Percentiles rank a stretch among this genome's conserved stretches.
Evolutionary conservation across 148 eudicot genomes (phyloP).

Genomic region (Vaccinium corymbosum): DNA sequence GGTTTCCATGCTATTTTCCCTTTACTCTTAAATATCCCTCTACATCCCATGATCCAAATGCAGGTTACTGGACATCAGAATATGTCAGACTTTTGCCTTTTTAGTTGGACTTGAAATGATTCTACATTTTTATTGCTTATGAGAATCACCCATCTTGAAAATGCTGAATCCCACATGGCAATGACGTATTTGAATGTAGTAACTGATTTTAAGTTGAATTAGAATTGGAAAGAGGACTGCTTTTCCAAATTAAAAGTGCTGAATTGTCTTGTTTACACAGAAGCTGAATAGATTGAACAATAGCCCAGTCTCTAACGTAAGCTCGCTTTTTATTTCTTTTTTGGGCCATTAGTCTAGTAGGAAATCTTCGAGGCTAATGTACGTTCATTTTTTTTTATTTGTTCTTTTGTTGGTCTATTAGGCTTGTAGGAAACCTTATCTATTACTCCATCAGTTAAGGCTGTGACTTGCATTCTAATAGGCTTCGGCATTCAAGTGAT

Average conservation of each 20-base stretch:
- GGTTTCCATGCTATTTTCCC: neutral
- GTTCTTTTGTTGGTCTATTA: neutral
- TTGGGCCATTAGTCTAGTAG: neutral
- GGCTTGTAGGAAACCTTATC: neutral
- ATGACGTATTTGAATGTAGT: constrained; percentile 9
- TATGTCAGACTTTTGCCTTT: neutral
- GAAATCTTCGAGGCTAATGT: neutral
- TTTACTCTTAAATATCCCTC: neutral
- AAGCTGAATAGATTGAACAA: neutral
- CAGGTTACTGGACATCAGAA: neutral
- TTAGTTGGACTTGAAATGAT: neutral
- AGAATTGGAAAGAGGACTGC: neutral
- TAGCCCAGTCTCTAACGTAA: neutral
- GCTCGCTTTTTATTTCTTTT: neutral
- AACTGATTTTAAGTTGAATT: neutral
- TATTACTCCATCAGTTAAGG: neutral
- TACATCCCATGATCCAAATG: neutral
- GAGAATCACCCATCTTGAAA: neutral
- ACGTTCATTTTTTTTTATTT: neutral
- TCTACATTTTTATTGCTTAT: neutral
- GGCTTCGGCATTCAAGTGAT: neutral
- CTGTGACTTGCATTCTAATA: neutral
- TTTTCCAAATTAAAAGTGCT: neutral
- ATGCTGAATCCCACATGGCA: constrained; percentile 2
- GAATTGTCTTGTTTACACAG: neutral